Percentiles rank a stretch among this genome's conserved stretches.
Conservation (phyloP, 2,329 filamentous ascomycete genomes). For the Thermochaetoides dissita region DNA sequence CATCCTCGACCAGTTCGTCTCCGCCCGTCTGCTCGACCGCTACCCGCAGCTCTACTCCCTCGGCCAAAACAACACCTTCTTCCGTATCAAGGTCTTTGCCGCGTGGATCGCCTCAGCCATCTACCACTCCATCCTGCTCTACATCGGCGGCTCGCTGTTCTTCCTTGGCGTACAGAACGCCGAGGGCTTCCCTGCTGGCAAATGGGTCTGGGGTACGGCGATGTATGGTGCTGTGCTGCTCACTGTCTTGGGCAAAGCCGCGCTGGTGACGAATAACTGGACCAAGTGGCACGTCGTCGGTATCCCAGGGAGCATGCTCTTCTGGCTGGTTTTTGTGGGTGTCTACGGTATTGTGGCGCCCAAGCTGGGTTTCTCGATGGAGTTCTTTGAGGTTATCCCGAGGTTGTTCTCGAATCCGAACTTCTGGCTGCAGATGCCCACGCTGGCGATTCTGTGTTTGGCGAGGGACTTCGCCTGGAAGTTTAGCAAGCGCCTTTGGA, state of each 20-base stretch:
- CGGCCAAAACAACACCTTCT: conserved; percentile 85
- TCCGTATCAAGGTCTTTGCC: conserved; percentile 82
- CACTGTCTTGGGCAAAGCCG: conserved; percentile 88
- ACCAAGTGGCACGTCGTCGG: conserved; percentile 95
- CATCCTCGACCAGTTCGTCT: conserved; percentile 96
- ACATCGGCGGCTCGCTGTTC: conserved; percentile 68
- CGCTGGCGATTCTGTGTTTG: conserved; percentile 68
- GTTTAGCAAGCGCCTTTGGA: conserved; percentile 94
- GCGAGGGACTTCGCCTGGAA: conserved; percentile 90
- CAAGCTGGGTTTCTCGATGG: conserved; percentile 62
- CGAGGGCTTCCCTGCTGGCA: conserved; percentile 72
- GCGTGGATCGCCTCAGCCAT: conserved; percentile 90
- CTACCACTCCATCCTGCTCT: conserved; percentile 90
- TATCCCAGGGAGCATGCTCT: conserved; percentile 80
- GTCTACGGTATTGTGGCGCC: conserved; percentile 79
- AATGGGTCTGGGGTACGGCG: conserved; percentile 97
- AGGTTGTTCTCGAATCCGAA: conserved; percentile 65
- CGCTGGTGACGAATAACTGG: conserved; percentile 92
- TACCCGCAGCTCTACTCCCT: conserved; percentile 94
- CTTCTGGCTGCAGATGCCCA: conserved; percentile 84
- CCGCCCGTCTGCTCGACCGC: conserved; percentile 78
- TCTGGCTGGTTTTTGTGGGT: conserved; percentile 86
- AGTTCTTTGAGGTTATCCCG: conserved; percentile 76
- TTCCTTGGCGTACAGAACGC: conserved; percentile 57
- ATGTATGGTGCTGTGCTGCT: conserved; percentile 87